Evolutionary conservation across 371 early-diverging fungal species (phyloP).

Genomic region (Gilbertella persicaria): DNA sequence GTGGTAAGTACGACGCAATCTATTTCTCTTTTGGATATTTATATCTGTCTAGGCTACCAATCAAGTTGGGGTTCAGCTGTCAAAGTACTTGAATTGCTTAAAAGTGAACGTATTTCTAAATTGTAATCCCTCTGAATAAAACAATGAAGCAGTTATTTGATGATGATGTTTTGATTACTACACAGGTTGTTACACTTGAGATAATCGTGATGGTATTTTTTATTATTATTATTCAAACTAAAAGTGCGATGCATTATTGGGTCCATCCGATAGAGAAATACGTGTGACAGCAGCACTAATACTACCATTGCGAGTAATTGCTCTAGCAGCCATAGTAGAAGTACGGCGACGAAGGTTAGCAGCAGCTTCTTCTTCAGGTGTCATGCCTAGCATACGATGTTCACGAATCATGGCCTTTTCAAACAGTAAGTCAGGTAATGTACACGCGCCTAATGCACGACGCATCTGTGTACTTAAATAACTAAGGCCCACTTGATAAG

Average conservation of each 20-base stretch:
- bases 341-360: conserved; percentile 6
- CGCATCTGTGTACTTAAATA: conserved; percentile 68
- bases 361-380: conserved; percentile 12
- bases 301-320: conserved; percentile 8
- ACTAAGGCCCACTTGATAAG: conserved; percentile 76
- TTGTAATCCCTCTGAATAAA: too few species aligned
- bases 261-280: conserved; percentile 9
- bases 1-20: conserved; percentile 25
- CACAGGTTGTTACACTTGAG: too few species aligned
- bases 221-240: too few species aligned
- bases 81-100: conserved; percentile 30
- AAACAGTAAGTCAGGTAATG: conserved; percentile 68
- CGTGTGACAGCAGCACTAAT: conserved; percentile 16
- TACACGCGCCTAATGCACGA: conserved; percentile 77
- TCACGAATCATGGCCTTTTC: conserved; percentile 26
- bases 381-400: conserved; percentile 16
- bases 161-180: too few species aligned
- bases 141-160: too few species aligned
- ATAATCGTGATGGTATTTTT: too few species aligned
- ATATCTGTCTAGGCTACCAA: conserved; percentile 29
- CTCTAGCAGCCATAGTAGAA: conserved; percentile 10
- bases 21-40: not conserved
- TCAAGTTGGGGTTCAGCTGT: conserved; percentile 47
- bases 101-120: conserved; percentile 29
- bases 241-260: not conserved